These are phyloP conservation scores for Neoboletus magnificus DNA, from an alignment of 768 basidiomycete genomes.

Conservation along the genomic window DNA sequence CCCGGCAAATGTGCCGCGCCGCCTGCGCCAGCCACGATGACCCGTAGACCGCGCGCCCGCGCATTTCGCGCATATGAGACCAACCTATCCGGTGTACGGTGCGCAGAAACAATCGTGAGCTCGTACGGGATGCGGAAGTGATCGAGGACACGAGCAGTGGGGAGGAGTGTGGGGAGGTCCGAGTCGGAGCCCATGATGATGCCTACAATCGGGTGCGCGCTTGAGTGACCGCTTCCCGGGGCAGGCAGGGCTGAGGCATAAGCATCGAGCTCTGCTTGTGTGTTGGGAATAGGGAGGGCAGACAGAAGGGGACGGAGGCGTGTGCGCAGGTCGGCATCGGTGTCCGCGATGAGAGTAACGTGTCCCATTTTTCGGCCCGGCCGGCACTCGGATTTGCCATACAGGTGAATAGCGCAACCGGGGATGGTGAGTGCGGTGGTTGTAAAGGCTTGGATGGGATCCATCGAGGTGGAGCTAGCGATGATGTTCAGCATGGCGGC, in stretches of 20 bases:
- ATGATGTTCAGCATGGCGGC: slow-evolving; percentile 94
- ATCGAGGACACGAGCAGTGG: slow-evolving; percentile 81
- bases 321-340: slow-evolving; percentile 67
- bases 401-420: slow-evolving; percentile 83
- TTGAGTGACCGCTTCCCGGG: slow-evolving; percentile 52
- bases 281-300: slow-evolving; percentile 46
- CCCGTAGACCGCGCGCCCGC: slow-evolving; percentile 58
- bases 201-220: slow-evolving; percentile 74
- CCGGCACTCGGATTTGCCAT: slow-evolving; percentile 89
- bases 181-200: slow-evolving; percentile 99
- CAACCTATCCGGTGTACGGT: slow-evolving; percentile 87
- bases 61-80: slow-evolving; percentile 80
- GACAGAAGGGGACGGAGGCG: slow-evolving; percentile 74
- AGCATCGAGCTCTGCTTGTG: slow-evolving; percentile 45
- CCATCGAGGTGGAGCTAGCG: slow-evolving; percentile 68
- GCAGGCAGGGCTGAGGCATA: slow-evolving; percentile 48
- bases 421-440: slow-evolving; percentile 62
- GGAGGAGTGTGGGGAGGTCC: slow-evolving; percentile 90
- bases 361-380: slow-evolving; percentile 98
- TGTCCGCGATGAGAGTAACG: slow-evolving; percentile 81
- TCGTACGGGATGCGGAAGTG: slow-evolving; percentile 87
- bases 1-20: slow-evolving; percentile 97
- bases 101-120: slow-evolving; percentile 93
- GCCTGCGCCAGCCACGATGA: slow-evolving; percentile 94
- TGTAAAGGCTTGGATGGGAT: slow-evolving; percentile 53